phyloP scores from a whole-genome alignment of 805 yeast species.

The Teunomyces barrocoloradensis region DNA sequence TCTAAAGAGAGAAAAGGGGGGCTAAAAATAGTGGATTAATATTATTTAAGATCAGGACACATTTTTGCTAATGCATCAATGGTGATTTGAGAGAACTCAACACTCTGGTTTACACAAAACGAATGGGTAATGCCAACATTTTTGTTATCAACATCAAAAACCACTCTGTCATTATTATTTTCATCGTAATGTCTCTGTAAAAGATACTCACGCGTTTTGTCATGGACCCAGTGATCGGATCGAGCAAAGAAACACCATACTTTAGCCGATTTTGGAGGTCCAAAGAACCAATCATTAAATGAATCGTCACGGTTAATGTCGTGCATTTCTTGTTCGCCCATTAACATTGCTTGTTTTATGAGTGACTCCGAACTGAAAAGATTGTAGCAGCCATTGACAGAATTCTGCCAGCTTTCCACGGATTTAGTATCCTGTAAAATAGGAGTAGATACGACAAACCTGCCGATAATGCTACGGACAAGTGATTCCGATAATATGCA shows the following conservation, averaged over 20 bases:
- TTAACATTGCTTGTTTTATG: constrained; percentile 51
- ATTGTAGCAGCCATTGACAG: constrained; percentile 41
- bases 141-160: constrained; percentile 30
- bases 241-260: constrained; percentile 60
- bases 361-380: constrained; percentile 43
- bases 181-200: constrained; percentile 33
- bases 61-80: constrained; percentile 12
- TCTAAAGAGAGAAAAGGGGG: background rate
- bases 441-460: constrained; percentile 25
- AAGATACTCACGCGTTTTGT: constrained; percentile 46
- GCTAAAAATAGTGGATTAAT: too few species aligned
- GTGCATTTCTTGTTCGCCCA: constrained; percentile 62
- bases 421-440: constrained; percentile 14
- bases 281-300: constrained; percentile 50
- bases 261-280: constrained; percentile 18
- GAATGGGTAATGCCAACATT: constrained; percentile 50
- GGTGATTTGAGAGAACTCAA: constrained; percentile 47
- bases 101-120: constrained; percentile 58
- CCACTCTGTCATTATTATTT: constrained; percentile 23
- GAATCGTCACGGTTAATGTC: constrained; percentile 47
- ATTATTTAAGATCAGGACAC: background rate
- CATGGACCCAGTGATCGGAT: constrained; percentile 66
- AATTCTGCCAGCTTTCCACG: constrained; percentile 31
- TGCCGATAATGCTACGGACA: constrained; percentile 21
- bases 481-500: constrained; percentile 25